Evolutionary conservation across 2,329 filamentous ascomycete genomes (phyloP).

Genomic region (Sclerotinia minor): DNA sequence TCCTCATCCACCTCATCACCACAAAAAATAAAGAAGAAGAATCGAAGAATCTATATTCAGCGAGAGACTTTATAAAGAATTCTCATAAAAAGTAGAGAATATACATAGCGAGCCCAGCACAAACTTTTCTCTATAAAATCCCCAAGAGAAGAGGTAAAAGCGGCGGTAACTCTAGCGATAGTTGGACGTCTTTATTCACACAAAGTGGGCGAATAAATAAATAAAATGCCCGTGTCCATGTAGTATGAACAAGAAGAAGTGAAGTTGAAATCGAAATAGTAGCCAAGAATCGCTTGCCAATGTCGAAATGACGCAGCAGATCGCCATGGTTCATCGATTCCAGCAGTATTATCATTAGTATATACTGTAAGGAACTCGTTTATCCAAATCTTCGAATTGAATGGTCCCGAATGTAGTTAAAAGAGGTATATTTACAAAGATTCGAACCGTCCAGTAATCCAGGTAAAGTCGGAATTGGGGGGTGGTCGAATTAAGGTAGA

Average conservation of each 20-base stretch:
- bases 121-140: slow-evolving; percentile 29
- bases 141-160: slow-evolving; percentile 27
- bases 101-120: slow-evolving; percentile 39
- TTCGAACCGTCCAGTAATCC: slow-evolving; percentile 26
- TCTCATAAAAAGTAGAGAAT: slow-evolving; percentile 27
- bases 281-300: slow-evolving; percentile 22
- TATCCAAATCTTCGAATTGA: slow-evolving; percentile 26
- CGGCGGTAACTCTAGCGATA: slow-evolving; percentile 42
- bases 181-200: slow-evolving; percentile 35
- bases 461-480: slow-evolving; percentile 18
- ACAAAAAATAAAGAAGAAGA: slow-evolving; percentile 5
- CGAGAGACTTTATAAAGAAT: slow-evolving; percentile 29
- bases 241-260: slow-evolving; percentile 28
- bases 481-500: slow-evolving; percentile 31
- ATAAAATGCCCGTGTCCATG: slow-evolving; percentile 12
- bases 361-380: slow-evolving; percentile 30
- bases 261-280: slow-evolving; percentile 28
- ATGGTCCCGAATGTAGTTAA: slow-evolving; percentile 27
- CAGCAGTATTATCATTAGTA: slow-evolving; percentile 37
- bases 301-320: slow-evolving; percentile 21
- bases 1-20: background rate
- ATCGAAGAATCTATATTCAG: slow-evolving; percentile 33
- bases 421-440: slow-evolving; percentile 37
- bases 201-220: slow-evolving; percentile 21
- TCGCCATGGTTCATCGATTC: slow-evolving; percentile 20